A percentile compares a stretch with the other conserved stretches of the same genome.
Evolutionary conservation across 2,329 filamentous ascomycete species (phyloP).

Genomic region (Bimuria novae-zelandiae): DNA sequence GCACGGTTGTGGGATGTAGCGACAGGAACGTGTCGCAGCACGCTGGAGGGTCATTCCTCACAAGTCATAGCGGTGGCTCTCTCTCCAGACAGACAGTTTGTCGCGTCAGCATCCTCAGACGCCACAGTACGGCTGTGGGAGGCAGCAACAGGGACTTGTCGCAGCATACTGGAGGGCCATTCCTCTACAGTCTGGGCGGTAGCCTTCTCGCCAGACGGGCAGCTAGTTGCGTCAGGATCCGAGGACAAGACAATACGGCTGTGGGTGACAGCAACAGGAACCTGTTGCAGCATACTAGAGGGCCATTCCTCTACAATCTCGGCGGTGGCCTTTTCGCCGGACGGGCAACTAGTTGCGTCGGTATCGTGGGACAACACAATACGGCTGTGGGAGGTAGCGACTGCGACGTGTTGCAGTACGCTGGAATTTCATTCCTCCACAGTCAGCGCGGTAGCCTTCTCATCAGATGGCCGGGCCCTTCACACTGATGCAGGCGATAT

Average conservation of each 20-base stretch:
- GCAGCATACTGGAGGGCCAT: too few species aligned
- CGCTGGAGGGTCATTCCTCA: too few species aligned
- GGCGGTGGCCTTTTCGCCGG: conserved; percentile 21
- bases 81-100: too few species aligned
- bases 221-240: conserved; percentile 19
- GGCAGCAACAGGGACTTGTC: too few species aligned
- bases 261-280: conserved; percentile 10
- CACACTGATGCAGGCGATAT: conserved; percentile 1
- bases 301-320: conserved; percentile 65
- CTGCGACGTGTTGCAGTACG: background rate
- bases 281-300: conserved; percentile 10
- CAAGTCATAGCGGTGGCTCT: too few species aligned
- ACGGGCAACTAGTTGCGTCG: conserved; percentile 15
- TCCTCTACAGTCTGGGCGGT: too few species aligned
- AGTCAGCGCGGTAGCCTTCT: conserved; percentile 17
- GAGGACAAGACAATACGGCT: conserved; percentile 17
- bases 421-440: conserved; percentile 9
- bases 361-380: conserved; percentile 18
- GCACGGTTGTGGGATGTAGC: too few species aligned
- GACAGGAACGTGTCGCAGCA: too few species aligned
- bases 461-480: conserved; percentile 13
- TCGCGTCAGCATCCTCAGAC: too few species aligned
- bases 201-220: too few species aligned
- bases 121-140: too few species aligned
- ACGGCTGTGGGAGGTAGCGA: conserved; percentile 15